Conservation (phyloP, 176 grass and related monocot species). For the Rhynchospora tenuis region DNA sequence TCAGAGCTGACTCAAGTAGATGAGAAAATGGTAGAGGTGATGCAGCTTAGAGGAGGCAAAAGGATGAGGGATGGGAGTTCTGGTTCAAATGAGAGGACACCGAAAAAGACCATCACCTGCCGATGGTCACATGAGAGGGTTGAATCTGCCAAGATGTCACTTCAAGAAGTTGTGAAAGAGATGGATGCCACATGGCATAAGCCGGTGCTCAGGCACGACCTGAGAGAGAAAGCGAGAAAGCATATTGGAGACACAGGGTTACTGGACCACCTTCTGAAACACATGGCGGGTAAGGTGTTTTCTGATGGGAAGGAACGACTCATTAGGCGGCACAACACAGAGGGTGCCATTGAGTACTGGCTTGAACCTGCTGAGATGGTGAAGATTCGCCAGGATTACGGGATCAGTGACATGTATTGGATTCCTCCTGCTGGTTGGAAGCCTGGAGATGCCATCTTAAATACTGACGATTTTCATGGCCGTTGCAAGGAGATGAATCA, state of each 20-base stretch:
- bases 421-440: constrained; percentile 72
- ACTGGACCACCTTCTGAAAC: constrained; percentile 72
- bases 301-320: constrained; percentile 38
- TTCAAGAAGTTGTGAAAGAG: constrained; percentile 37
- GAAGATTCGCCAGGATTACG: constrained; percentile 32
- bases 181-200: constrained; percentile 21
- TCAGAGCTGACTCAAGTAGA: neutral
- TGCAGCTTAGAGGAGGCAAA: neutral
- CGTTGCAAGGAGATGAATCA: constrained; percentile 1
- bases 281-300: constrained; percentile 48
- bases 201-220: constrained; percentile 28
- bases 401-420: constrained; percentile 60
- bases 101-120: constrained; percentile 18
- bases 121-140: constrained; percentile 53
- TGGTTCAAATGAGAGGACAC: neutral
- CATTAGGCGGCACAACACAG: constrained; percentile 48
- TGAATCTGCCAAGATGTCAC: constrained; percentile 37
- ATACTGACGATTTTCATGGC: neutral
- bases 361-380: constrained; percentile 63
- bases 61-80: neutral
- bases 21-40: constrained; percentile 37
- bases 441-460: constrained; percentile 41
- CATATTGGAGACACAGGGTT: constrained; percentile 72
- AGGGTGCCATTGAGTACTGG: constrained; percentile 73
- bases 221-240: constrained; percentile 45